A percentile compares a stretch with the other conserved stretches of the same genome.
These are phyloP conservation scores for Suillus discolor DNA, from an alignment of 768 basidiomycete species.

Conservation along the genomic window DNA sequence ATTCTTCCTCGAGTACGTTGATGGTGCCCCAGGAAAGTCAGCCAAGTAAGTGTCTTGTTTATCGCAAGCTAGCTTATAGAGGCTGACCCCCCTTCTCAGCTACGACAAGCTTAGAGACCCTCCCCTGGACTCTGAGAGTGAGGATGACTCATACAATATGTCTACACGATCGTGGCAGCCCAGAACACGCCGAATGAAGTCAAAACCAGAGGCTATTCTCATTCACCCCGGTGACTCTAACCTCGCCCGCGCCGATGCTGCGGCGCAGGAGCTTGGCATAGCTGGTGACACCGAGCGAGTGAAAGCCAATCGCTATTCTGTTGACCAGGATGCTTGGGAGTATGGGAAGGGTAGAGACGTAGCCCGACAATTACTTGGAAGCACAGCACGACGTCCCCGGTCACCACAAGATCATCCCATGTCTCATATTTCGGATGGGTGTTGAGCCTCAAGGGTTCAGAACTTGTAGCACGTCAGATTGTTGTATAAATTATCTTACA, in stretches of 20 bases:
- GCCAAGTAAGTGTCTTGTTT: not conserved
- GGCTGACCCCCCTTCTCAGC: constrained; percentile 14
- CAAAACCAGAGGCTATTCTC: constrained; percentile 60
- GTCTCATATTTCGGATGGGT: not conserved
- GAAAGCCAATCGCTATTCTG: constrained; percentile 36
- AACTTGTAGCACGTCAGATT: constrained; percentile 1
- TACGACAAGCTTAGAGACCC: constrained; percentile 21
- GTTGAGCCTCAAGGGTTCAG: not conserved
- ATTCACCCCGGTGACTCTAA: constrained; percentile 68
- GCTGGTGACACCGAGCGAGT: constrained; percentile 51
- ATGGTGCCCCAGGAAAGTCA: constrained; percentile 12
- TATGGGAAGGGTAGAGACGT: constrained; percentile 51
- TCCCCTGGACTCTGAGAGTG: constrained; percentile 20
- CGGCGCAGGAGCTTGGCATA: constrained; percentile 56
- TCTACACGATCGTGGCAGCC: constrained; percentile 16
- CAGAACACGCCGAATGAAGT: constrained; percentile 45
- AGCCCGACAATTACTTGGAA: constrained; percentile 47
- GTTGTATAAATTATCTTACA: constrained; percentile 6
- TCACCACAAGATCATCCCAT: constrained; percentile 2
- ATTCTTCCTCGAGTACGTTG: constrained; percentile 48
- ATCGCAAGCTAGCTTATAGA: not conserved
- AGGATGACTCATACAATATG: not conserved
- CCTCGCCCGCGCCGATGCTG: constrained; percentile 65
- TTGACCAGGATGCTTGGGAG: constrained; percentile 49
- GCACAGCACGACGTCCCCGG: constrained; percentile 13